Conservation (phyloP, 2,329 filamentous ascomycete species). For the Nemania sp. region DNA sequence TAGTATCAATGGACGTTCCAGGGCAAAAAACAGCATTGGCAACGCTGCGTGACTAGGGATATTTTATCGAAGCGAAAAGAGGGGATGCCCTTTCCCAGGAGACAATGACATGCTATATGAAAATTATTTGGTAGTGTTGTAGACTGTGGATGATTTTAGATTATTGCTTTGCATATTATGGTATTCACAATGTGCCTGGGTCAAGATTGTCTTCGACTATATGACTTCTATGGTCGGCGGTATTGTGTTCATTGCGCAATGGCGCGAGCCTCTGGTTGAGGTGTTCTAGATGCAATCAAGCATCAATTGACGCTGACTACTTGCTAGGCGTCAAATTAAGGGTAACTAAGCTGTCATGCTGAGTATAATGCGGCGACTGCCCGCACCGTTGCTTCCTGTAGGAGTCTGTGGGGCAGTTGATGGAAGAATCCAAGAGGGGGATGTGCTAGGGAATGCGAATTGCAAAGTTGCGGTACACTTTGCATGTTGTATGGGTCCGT, state of each 20-base stretch:
- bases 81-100: no score
- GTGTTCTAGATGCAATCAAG: constrained; percentile 13
- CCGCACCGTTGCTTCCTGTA: constrained; percentile 24
- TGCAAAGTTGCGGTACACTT: constrained; percentile 2
- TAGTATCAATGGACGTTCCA: not conserved
- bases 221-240: not conserved
- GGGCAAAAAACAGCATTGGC: no score
- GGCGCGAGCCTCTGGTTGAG: constrained; percentile 4
- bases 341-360: constrained; percentile 10
- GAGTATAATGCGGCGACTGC: constrained; percentile 16
- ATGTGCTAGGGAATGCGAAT: constrained; percentile 20
- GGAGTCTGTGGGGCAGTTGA: constrained; percentile 12
- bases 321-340: constrained; percentile 7
- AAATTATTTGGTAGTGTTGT: constrained; percentile 11
- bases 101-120: not conserved
- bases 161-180: not conserved
- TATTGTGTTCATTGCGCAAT: constrained; percentile 3
- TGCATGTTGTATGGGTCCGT: constrained; percentile 6
- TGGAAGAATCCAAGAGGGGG: constrained; percentile 1
- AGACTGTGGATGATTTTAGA: not conserved
- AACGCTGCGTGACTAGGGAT: no score
- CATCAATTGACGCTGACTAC: constrained; percentile 9
- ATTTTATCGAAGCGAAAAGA: no score
- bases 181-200: constrained; percentile 7
- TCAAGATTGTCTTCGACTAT: constrained; percentile 1